Conservation (phyloP, 768 basidiomycete species). For the Trametes coccinea region DNA sequence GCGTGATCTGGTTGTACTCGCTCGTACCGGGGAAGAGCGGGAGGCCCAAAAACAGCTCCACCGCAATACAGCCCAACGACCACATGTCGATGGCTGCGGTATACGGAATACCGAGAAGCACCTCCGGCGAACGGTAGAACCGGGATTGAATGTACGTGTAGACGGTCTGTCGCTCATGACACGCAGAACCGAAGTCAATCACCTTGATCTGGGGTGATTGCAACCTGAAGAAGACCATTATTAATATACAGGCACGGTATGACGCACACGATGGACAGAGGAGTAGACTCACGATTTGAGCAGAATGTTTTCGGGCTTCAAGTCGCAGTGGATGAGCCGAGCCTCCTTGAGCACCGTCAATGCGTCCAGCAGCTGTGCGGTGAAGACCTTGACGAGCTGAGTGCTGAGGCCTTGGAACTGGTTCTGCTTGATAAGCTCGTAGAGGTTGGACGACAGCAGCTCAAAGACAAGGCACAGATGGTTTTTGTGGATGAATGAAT, state of each 20-base stretch:
- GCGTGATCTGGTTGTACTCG: constrained; percentile 97
- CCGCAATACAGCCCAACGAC: constrained; percentile 97
- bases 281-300: constrained; percentile 77
- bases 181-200: constrained; percentile 98
- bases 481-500: constrained; percentile 94
- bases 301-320: constrained; percentile 98
- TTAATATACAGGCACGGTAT: constrained; percentile 7
- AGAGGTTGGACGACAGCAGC: constrained; percentile 93
- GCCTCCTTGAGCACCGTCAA: constrained; percentile 93
- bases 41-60: constrained; percentile 94
- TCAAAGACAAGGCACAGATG: constrained; percentile 99
- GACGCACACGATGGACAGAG: constrained; percentile 8
- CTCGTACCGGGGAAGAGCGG: constrained; percentile 98
- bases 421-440: constrained; percentile 99
- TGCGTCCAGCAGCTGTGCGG: constrained; percentile 91
- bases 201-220: constrained; percentile 99
- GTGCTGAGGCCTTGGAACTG: constrained; percentile 97
- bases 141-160: constrained; percentile 99
- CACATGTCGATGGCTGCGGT: constrained; percentile 98
- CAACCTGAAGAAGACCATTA: constrained; percentile 51
- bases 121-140: constrained; percentile 98
- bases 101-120: constrained; percentile 91
- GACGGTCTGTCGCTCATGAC: constrained; percentile 98
- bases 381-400: constrained; percentile 98
- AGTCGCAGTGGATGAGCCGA: constrained; percentile 94